Base-by-base conservation (phyloP, 306 rosid species). In the barrel medic (Medicago truncatula) region DNA sequence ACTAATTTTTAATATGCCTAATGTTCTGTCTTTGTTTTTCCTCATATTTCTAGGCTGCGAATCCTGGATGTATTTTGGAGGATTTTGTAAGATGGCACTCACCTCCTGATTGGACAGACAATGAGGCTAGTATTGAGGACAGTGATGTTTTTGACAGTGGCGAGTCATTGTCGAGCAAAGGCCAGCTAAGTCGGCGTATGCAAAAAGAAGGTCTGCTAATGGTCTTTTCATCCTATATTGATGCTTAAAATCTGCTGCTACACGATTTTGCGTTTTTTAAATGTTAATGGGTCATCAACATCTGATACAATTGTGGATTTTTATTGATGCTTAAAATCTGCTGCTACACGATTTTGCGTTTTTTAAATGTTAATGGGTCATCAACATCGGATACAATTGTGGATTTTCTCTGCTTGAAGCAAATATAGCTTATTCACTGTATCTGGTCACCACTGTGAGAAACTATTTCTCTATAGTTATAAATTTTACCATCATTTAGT, bases 1-100 rank as follows among this genome's bases (percentile, higher is more conserved):
- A 41, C 71, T 31, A 56, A 56, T 49, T 15, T 70, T 67, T 44
- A 71, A 82, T 70, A 49, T 75, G 49, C 71, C 70, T 52, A 81
- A 63, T 71, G 50, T 52, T 79, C 21, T 38, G 21, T 69, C 78
- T 34, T 57, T 81, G 78, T 75, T 66, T 62, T 61, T 75, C 74
- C 43, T 69, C 52, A 28, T 80, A 63, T 62, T 69, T 74, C 7
- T 84, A 96, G 99, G 98, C 96, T 73, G 99, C 99, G 43, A 96
- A 96, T 91, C 99, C 99, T 83, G 99, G 99, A 76, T 96, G 99
- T 87, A 92, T 96, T 83, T 87, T 96, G 89, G 98, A 90, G 81
- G 99, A 96, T 86, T 96, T 96, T 81, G 98, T 96, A 52, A 86
- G 99, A 80, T 96, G 99, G 99, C 93, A 92, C 87, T 96, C 99